Conservation (phyloP, 169 alveolate genomes). For the Fabrea salina region DNA sequence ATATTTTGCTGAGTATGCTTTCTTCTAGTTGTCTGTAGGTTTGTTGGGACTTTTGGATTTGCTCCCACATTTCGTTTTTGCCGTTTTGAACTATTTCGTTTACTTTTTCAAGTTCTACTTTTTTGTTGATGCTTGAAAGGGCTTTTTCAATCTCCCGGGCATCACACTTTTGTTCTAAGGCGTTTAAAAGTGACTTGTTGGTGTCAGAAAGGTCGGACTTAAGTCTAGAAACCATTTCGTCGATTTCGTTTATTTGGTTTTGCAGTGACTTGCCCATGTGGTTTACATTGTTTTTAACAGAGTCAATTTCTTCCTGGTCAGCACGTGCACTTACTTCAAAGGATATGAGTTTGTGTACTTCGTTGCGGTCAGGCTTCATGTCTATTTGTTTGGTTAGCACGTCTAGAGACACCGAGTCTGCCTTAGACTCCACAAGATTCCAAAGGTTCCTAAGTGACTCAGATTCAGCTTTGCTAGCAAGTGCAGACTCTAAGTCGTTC, state of each 20-base stretch:
- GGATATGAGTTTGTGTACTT: not conserved
- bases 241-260: not conserved
- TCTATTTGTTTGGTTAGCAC: not conserved
- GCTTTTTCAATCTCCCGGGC: constrained; percentile 3
- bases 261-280: not conserved
- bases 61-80: not conserved
- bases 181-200: not conserved
- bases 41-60: not conserved
- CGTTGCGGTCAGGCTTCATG: not conserved
- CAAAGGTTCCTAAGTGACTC: too few species aligned
- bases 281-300: not conserved
- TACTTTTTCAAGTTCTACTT: not conserved
- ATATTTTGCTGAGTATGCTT: not conserved
- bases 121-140: not conserved
- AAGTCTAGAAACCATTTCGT: not conserved
- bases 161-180: not conserved
- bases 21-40: not conserved
- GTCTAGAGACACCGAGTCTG: too few species aligned
- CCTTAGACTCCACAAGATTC: constrained; percentile 5
- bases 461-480: constrained; percentile 27
- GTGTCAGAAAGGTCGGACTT: not conserved
- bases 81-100: not conserved
- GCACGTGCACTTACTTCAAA: not conserved
- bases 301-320: not conserved
- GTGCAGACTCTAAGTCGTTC: constrained; percentile 41